Evolutionary conservation across 2,329 filamentous ascomycete species (phyloP).

Genomic region (Cercospora berteroae): DNA sequence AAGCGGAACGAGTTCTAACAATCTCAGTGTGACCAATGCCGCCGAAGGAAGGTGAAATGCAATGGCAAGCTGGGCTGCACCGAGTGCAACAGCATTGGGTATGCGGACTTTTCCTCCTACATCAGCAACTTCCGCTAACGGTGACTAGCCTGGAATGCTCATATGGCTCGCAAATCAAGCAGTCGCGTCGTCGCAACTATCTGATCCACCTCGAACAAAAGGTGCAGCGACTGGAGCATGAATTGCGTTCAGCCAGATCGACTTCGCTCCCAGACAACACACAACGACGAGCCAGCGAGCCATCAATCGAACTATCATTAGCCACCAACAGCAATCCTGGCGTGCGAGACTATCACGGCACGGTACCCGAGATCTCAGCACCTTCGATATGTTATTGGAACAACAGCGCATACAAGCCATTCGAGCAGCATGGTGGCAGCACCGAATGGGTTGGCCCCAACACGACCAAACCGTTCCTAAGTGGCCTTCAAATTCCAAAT

Average conservation of each 20-base stretch:
- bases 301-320: slow-evolving; percentile 1
- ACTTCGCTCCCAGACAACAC: neutral
- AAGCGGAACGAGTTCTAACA: neutral
- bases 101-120: neutral
- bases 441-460: slow-evolving; percentile 5
- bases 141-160: slow-evolving; percentile 15
- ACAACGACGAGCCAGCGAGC: neutral
- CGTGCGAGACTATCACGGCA: slow-evolving; percentile 5
- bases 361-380: neutral
- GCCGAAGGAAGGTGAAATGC: slow-evolving; percentile 20
- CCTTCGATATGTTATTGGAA: slow-evolving; percentile 5
- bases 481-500: slow-evolving; percentile 1
- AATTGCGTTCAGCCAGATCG: slow-evolving; percentile 1
- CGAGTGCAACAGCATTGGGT: slow-evolving; percentile 17
- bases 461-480: slow-evolving; percentile 5
- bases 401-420: slow-evolving; percentile 9
- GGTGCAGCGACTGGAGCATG: slow-evolving; percentile 12
- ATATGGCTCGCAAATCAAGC: slow-evolving; percentile 19
- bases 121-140: neutral
- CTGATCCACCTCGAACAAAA: slow-evolving; percentile 18
- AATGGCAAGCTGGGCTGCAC: slow-evolving; percentile 18
- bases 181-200: slow-evolving; percentile 13
- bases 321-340: neutral
- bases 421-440: slow-evolving; percentile 6
- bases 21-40: slow-evolving; percentile 18